phyloP scores from a whole-genome alignment of 176 grass and related monocot species.

The Zoysia japonica region DNA sequence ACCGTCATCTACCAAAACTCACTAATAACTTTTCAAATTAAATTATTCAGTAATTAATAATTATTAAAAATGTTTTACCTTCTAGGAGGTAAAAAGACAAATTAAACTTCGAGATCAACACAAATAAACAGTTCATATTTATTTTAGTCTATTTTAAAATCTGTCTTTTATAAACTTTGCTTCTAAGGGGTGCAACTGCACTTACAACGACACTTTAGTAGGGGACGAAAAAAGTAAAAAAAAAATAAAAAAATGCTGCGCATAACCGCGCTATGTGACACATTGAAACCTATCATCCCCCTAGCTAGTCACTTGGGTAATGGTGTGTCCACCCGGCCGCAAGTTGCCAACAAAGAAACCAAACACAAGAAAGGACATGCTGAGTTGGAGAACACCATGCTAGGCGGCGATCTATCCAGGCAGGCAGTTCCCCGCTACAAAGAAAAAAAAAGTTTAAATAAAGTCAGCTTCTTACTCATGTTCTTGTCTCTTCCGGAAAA shows the following conservation, averaged over 20 bases:
- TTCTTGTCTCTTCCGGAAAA: background rate
- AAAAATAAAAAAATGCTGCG: background rate
- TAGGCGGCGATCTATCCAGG: background rate
- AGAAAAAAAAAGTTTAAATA: background rate
- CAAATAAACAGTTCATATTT: too few relatives aligned
- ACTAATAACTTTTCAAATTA: too few relatives aligned
- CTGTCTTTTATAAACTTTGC: background rate
- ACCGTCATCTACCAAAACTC: too few relatives aligned
- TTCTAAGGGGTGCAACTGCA: background rate
- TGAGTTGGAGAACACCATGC: conserved; percentile 1
- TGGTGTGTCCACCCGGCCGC: background rate
- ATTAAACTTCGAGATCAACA: too few relatives aligned
- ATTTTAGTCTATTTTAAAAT: too few relatives aligned
- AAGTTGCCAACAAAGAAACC: background rate
- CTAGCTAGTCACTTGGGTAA: background rate
- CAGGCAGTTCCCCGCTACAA: conserved; percentile 20
- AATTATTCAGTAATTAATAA: too few relatives aligned
- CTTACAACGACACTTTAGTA: background rate
- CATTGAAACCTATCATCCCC: background rate
- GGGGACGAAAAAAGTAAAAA: background rate
- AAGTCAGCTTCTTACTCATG: background rate
- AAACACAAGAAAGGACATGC: background rate
- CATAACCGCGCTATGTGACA: background rate
- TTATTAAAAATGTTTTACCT: too few relatives aligned
- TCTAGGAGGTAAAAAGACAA: too few relatives aligned